Percentiles rank a stretch among this genome's conserved stretches.
These are phyloP conservation scores for Paracoccidioides lutzii DNA, from an alignment of 2,329 filamentous ascomycete genomes.

Conservation along the genomic window DNA sequence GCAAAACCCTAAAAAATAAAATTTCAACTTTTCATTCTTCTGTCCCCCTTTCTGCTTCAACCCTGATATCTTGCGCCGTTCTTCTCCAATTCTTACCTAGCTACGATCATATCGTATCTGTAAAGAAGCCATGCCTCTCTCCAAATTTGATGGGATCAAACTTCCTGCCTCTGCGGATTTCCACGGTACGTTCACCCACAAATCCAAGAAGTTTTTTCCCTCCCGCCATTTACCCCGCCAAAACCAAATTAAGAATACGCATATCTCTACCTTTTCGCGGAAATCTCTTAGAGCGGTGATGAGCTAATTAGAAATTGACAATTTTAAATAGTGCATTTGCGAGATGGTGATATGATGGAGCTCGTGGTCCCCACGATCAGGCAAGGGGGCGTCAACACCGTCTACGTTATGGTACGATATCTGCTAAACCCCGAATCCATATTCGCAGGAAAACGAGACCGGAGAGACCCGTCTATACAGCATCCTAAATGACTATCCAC, in stretches of 20 bases:
- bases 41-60: too few species aligned
- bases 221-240: conserved; percentile 10
- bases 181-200: conserved; percentile 32
- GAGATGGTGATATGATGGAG: conserved; percentile 52
- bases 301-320: background rate
- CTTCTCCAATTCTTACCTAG: background rate
- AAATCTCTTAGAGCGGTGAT: background rate
- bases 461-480: background rate
- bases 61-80: too few species aligned
- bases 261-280: background rate
- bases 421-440: background rate
- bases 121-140: conserved; percentile 19
- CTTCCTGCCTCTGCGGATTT: conserved; percentile 55
- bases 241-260: background rate
- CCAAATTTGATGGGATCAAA: conserved; percentile 28
- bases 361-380: conserved; percentile 43
- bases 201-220: conserved; percentile 3
- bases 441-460: background rate
- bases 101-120: background rate
- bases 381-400: conserved; percentile 53
- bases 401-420: conserved; percentile 38
- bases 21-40: too few species aligned
- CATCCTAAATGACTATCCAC: conserved; percentile 11
- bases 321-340: conserved; percentile 45
- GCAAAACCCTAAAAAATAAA: too few species aligned